A percentile compares a stretch with the other conserved stretches of the same genome.
phyloP scores from a whole-genome alignment of 768 basidiomycete genomes.

The Xanthoconium purpureum region DNA sequence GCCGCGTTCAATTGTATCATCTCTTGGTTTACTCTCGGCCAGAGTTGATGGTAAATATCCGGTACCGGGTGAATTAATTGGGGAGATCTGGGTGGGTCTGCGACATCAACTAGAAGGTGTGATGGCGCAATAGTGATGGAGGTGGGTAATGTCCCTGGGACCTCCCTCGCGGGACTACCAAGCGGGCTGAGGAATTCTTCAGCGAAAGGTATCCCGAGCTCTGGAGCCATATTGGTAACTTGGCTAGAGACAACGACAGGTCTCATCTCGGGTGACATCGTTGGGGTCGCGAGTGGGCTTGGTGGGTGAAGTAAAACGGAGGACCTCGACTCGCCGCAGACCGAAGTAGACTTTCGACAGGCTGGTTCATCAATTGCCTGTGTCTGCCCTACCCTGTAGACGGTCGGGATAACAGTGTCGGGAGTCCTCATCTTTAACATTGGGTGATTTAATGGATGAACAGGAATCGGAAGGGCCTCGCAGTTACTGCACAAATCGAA shows the following conservation, averaged over 20 bases:
- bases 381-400: conserved; percentile 31
- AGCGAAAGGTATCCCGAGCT: not conserved
- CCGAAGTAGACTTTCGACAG: not conserved
- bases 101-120: conserved; percentile 9
- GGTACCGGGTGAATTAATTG: conserved; percentile 2
- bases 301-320: not conserved
- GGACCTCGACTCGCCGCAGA: not conserved
- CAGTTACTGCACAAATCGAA: conserved; percentile 79
- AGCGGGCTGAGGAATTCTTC: conserved; percentile 28
- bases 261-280: not conserved
- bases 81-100: conserved; percentile 8
- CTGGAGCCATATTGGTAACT: not conserved
- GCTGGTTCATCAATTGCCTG: not conserved
- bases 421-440: conserved; percentile 68
- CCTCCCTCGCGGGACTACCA: conserved; percentile 16
- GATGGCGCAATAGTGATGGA: not conserved
- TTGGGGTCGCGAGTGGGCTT: not conserved
- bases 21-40: conserved; percentile 39
- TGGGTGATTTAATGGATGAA: conserved; percentile 70
- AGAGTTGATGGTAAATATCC: conserved; percentile 28
- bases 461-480: conserved; percentile 74
- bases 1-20: conserved; percentile 31
- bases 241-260: not conserved
- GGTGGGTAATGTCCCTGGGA: not conserved
- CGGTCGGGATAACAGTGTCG: conserved; percentile 47